A percentile compares a stretch with the other conserved stretches of the same genome.
Evolutionary conservation across 1,284 basidiomycete species (phyloP).

Genomic region (Cryptococcus sp.): DNA sequence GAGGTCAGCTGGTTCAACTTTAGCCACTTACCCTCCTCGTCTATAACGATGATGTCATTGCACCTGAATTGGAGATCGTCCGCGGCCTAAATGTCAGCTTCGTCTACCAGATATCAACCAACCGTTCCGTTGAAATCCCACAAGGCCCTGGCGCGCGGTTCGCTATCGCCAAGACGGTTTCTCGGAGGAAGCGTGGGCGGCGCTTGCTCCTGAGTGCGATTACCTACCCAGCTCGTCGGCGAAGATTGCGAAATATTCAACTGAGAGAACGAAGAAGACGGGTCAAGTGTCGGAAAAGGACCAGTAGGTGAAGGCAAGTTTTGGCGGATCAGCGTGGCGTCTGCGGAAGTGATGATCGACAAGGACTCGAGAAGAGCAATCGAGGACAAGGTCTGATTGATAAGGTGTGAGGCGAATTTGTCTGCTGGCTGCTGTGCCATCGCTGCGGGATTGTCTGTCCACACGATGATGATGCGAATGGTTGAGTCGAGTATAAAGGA

Average conservation of each 20-base stretch:
- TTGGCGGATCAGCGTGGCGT: conserved; percentile 40
- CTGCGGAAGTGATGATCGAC: conserved; percentile 30
- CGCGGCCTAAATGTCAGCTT: conserved; percentile 20
- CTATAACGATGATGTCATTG: conserved; percentile 46
- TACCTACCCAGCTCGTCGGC: not conserved
- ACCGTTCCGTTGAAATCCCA: conserved; percentile 49
- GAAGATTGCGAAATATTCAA: not conserved
- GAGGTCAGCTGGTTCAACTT: conserved; percentile 1
- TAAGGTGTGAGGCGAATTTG: conserved; percentile 41
- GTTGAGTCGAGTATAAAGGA: not conserved
- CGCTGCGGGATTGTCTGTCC: not conserved
- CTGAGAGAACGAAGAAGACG: not conserved
- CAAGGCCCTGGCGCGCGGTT: conserved; percentile 38
- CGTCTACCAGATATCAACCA: conserved; percentile 5
- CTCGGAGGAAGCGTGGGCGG: conserved; percentile 11
- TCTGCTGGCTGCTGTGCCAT: conserved; percentile 28
- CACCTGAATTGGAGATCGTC: conserved; percentile 45
- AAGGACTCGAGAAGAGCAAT: conserved; percentile 43
- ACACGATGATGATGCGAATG: not conserved
- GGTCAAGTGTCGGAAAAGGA: conserved; percentile 33
- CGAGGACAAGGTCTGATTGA: conserved; percentile 44
- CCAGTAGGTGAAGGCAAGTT: conserved; percentile 42
- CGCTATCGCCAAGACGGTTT: conserved; percentile 5
- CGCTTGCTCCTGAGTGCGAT: not conserved
- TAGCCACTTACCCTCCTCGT: conserved; percentile 41